These are phyloP conservation scores for Komagataella populi DNA, from an alignment of 805 yeast genomes.

Conservation along the genomic window DNA sequence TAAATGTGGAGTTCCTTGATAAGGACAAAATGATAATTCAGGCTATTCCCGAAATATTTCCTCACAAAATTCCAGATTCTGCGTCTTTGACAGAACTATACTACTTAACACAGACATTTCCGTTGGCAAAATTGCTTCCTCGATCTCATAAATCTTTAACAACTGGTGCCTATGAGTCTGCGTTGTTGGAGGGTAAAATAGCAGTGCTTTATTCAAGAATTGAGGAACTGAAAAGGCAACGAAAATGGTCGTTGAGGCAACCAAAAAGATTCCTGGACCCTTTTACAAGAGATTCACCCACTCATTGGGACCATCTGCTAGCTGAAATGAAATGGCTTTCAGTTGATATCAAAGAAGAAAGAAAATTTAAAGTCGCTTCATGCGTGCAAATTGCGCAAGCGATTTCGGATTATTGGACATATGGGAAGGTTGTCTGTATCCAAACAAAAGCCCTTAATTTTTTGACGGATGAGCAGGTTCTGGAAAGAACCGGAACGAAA, in stretches of 20 bases:
- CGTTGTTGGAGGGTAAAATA: slow-evolving; percentile 80
- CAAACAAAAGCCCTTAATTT: slow-evolving; percentile 30
- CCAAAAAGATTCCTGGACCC: slow-evolving; percentile 67
- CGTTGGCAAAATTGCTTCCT: slow-evolving; percentile 67
- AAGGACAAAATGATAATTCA: slow-evolving; percentile 29
- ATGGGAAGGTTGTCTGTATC: slow-evolving; percentile 59
- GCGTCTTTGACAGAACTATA: slow-evolving; percentile 74
- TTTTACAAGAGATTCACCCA: slow-evolving; percentile 22
- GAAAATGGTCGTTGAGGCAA: slow-evolving; percentile 86
- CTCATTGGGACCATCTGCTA: slow-evolving; percentile 63
- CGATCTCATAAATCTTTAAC: slow-evolving; percentile 77
- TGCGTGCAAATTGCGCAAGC: slow-evolving; percentile 62
- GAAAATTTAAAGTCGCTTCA: slow-evolving; percentile 56
- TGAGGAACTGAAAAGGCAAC: slow-evolving; percentile 78
- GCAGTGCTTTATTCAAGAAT: slow-evolving; percentile 83
- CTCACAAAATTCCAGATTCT: slow-evolving; percentile 40
- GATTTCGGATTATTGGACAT: slow-evolving; percentile 63
- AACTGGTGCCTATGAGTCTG: slow-evolving; percentile 75
- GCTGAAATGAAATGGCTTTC: slow-evolving; percentile 82
- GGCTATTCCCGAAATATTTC: slow-evolving; percentile 34
- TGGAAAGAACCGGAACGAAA: neutral
- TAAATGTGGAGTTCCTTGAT: slow-evolving; percentile 23
- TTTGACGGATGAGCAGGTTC: slow-evolving; percentile 5
- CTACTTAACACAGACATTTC: slow-evolving; percentile 79
- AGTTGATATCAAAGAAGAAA: slow-evolving; percentile 57